Conservation (phyloP, 257 asterid genomes). For the Plantago major region DNA sequence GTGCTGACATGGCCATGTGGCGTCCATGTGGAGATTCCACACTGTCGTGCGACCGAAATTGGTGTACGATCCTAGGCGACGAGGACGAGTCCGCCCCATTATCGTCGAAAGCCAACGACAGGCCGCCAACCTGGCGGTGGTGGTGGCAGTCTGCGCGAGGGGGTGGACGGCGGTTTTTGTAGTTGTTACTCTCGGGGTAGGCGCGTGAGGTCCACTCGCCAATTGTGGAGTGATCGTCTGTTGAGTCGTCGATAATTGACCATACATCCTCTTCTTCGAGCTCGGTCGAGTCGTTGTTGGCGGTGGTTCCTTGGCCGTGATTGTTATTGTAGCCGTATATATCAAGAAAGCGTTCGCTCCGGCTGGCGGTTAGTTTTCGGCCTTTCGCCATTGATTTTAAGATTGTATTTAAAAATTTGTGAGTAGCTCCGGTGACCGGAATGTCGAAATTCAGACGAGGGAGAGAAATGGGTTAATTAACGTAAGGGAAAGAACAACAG, state of each 20-base stretch:
- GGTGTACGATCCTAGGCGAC: conserved; percentile 59
- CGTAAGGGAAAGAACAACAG: neutral
- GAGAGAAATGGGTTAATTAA: conserved; percentile 28
- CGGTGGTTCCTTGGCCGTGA: conserved; percentile 28
- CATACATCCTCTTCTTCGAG: conserved; percentile 71
- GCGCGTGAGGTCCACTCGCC: conserved; percentile 60
- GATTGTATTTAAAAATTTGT: no score
- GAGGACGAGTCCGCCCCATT: conserved; percentile 20
- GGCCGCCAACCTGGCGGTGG: conserved; percentile 56
- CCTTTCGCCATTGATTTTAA: conserved; percentile 63
- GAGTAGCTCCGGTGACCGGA: no score
- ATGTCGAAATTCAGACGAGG: no score
- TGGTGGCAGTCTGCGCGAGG: conserved; percentile 24
- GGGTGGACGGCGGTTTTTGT: conserved; percentile 22
- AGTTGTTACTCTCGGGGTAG: conserved; percentile 21
- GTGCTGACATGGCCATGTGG: conserved; percentile 70
- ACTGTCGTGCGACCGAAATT: conserved; percentile 42
- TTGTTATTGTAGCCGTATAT: conserved; percentile 31
- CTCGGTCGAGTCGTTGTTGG: conserved; percentile 41
- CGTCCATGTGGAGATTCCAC: conserved; percentile 39
- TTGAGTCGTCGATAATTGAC: conserved; percentile 48
- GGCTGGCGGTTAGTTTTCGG: conserved; percentile 47
- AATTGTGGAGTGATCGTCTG: conserved; percentile 18
- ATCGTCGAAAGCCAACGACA: conserved; percentile 71
- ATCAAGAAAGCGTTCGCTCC: conserved; percentile 57